Evolutionary conservation across 2,329 filamentous ascomycete genomes (phyloP).

Genomic region (Scedosporium apiospermum): DNA sequence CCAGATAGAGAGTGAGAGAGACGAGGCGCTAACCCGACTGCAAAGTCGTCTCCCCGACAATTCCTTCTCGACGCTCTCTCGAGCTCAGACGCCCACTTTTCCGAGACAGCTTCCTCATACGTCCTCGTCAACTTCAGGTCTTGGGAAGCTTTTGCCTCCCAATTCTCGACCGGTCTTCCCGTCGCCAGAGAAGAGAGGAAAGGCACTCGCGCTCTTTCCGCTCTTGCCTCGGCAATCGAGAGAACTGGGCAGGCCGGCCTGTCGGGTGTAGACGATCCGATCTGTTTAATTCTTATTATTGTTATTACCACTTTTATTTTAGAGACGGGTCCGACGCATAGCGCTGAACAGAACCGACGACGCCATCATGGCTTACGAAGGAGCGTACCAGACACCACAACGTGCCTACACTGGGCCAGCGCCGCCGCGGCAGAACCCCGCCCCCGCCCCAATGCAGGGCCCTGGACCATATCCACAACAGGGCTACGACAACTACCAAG

Average conservation of each 20-base stretch:
- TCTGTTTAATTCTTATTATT: no score
- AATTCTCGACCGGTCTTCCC: no score
- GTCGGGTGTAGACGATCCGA: background rate
- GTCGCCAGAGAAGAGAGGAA: background rate
- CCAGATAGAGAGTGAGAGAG: background rate
- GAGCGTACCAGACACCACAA: constrained; percentile 34
- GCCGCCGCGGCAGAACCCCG: constrained; percentile 21
- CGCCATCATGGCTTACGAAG: constrained; percentile 40
- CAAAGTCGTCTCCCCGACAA: background rate
- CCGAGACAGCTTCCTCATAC: background rate
- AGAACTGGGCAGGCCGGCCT: background rate
- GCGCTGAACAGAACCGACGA: background rate
- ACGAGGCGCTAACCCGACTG: background rate
- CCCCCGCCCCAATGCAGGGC: constrained; percentile 17
- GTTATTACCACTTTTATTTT: no score
- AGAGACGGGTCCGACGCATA: background rate
- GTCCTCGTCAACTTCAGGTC: background rate
- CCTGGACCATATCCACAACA: constrained; percentile 19
- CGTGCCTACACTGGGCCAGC: constrained; percentile 39
- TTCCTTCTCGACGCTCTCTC: background rate
- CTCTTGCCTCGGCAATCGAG: background rate
- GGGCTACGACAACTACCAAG: constrained; percentile 35
- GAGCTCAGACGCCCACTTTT: background rate
- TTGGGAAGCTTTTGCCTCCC: no score
- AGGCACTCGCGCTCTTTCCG: background rate